A percentile compares a stretch with the other conserved stretches of the same genome.
phyloP scores from a whole-genome alignment of 192 early-diverging fungal species.

The Rhizophagus prolifer region DNA sequence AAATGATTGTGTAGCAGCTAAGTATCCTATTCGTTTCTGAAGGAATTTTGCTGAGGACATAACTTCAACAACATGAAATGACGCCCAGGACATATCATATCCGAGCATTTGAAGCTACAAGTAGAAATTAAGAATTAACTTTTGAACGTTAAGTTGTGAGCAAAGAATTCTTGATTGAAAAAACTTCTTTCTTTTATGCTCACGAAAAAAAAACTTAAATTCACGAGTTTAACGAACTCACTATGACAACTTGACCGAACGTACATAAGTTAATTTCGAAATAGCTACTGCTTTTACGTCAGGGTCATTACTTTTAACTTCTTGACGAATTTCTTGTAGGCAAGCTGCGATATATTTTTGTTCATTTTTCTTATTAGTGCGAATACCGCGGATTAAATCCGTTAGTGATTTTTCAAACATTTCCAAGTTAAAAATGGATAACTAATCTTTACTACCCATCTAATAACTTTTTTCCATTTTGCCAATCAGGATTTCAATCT shows the following conservation, averaged over 20 bases:
- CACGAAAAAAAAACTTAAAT: background rate
- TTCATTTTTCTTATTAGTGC: conserved; percentile 86
- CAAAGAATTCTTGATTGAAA: background rate
- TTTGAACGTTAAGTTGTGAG: too few relatives aligned
- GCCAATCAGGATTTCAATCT: too few relatives aligned
- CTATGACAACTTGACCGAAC: conserved; percentile 11
- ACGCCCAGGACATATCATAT: conserved; percentile 96
- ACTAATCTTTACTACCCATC: background rate
- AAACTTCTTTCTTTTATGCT: background rate
- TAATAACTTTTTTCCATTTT: background rate
- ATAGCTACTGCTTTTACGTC: conserved; percentile 85
- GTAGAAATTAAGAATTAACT: background rate
- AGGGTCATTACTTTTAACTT: conserved; percentile 81
- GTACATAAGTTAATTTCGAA: conserved; percentile 81
- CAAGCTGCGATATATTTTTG: conserved; percentile 81
- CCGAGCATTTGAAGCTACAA: conserved; percentile 92
- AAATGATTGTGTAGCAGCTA: conserved; percentile 88
- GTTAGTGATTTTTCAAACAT: conserved; percentile 83
- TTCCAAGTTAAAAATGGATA: background rate
- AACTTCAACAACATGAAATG: conserved; percentile 94
- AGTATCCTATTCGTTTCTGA: conserved; percentile 90
- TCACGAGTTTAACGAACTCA: background rate
- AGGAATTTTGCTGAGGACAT: conserved; percentile 87
- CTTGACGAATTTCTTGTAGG: conserved; percentile 87
- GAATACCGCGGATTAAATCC: conserved; percentile 93